Evolutionary conservation across 768 basidiomycete species (phyloP).

Genomic region (Epithele typhae): DNA sequence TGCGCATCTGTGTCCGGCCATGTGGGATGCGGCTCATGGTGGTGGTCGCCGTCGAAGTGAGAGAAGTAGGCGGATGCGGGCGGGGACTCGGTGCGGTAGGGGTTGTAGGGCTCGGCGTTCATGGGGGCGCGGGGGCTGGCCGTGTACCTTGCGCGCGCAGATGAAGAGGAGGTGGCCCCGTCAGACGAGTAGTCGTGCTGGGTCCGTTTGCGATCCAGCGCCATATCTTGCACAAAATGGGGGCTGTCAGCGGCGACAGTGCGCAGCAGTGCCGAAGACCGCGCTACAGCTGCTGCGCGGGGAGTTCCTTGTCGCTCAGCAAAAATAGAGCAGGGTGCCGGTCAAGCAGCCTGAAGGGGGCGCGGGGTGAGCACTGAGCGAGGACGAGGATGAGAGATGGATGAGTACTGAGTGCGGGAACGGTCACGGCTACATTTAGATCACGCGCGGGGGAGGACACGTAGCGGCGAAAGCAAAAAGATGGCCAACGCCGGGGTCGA

Average conservation of each 20-base stretch:
- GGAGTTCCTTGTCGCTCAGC: too few relatives aligned
- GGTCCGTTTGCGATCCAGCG: conserved; percentile 17
- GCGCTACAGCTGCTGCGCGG: too few relatives aligned
- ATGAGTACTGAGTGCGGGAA: too few relatives aligned
- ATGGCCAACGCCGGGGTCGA: conserved; percentile 21
- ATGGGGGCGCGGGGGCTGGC: conserved; percentile 4
- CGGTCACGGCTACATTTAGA: too few relatives aligned
- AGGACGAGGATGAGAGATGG: too few relatives aligned
- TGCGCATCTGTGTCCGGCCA: conserved; percentile 62
- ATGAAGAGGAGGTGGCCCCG: conserved; percentile 2
- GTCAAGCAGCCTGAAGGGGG: too few relatives aligned
- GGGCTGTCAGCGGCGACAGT: neutral
- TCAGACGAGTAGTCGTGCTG: conserved; percentile 4
- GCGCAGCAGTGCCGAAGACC: too few relatives aligned
- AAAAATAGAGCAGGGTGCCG: too few relatives aligned
- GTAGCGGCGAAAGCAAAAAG: neutral
- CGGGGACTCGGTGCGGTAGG: conserved; percentile 46
- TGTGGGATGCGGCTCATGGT: conserved; percentile 48
- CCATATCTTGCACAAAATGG: conserved; percentile 4
- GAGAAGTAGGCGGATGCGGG: conserved; percentile 83
- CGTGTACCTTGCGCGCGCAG: conserved; percentile 3
- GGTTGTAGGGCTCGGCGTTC: conserved; percentile 3
- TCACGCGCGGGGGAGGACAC: too few relatives aligned
- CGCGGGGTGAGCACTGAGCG: too few relatives aligned
- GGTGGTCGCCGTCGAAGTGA: conserved; percentile 43